Conservation (phyloP, 192 early-diverging fungal genomes). For the Coemansia guatemalensis region DNA sequence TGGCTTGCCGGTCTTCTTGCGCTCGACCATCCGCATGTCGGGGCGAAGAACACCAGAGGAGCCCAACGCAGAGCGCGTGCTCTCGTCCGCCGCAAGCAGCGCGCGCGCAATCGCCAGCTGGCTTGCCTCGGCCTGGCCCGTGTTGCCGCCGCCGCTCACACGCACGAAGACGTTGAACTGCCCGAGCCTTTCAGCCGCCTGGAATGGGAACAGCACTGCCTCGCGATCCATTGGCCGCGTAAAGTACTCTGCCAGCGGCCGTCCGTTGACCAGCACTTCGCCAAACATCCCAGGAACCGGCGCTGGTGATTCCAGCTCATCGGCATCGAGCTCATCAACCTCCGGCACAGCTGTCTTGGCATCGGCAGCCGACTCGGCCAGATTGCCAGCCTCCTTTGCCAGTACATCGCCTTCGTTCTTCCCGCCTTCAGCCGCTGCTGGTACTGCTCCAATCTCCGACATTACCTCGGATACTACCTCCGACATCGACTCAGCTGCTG, state of each 20-base stretch:
- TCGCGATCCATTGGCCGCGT: conserved; percentile 63
- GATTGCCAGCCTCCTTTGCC: too few relatives aligned
- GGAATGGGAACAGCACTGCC: conserved; percentile 70
- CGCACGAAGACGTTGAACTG: conserved; percentile 84
- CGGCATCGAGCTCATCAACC: background rate
- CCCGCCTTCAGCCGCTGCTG: background rate
- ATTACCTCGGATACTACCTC: background rate
- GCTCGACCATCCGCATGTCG: conserved; percentile 81
- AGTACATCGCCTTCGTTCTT: too few relatives aligned
- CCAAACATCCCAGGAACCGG: conserved; percentile 32
- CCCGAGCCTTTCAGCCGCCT: conserved; percentile 63
- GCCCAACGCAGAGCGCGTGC: conserved; percentile 57
- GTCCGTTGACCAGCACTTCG: conserved; percentile 76
- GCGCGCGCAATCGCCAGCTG: conserved; percentile 78
- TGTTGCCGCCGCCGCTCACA: conserved; percentile 77
- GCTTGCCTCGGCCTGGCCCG: conserved; percentile 86
- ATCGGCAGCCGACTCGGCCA: too few relatives aligned
- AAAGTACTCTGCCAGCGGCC: conserved; percentile 75
- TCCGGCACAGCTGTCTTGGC: background rate
- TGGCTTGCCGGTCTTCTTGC: conserved; percentile 95
- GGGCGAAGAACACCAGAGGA: conserved; percentile 61
- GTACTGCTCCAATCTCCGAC: background rate
- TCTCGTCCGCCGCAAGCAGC: conserved; percentile 63
- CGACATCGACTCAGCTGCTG: conserved; percentile 1
- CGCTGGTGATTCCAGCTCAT: conserved; percentile 1